A percentile compares a stretch with the other conserved stretches of the same genome.
Conservation (phyloP, 2,329 filamentous ascomycete genomes). For the Pseudopithomyces chartarum region DNA sequence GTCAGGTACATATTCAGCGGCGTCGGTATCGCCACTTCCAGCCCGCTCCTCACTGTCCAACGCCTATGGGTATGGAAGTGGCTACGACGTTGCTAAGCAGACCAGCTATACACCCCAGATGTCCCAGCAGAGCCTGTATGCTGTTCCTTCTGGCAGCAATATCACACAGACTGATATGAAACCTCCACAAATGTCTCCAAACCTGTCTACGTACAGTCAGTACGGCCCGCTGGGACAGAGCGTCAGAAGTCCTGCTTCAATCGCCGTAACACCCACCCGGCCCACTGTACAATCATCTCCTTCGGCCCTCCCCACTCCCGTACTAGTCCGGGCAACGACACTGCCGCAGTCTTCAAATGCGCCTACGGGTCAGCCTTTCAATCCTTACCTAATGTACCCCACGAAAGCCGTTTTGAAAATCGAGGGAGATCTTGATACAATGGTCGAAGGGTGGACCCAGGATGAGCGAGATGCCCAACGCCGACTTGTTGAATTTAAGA, state of each 20-base stretch:
- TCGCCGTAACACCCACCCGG: slow-evolving; percentile 40
- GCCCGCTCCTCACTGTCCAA: slow-evolving; percentile 43
- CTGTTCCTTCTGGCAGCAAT: slow-evolving; percentile 34
- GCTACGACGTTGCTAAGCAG: slow-evolving; percentile 46
- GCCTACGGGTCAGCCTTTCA: slow-evolving; percentile 58
- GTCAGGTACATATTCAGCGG: slow-evolving; percentile 38
- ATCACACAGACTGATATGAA: slow-evolving; percentile 37
- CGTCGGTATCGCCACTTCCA: slow-evolving; percentile 45
- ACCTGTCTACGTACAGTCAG: slow-evolving; percentile 41
- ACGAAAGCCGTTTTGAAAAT: slow-evolving; percentile 83
- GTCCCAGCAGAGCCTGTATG: slow-evolving; percentile 43
- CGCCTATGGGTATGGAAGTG: slow-evolving; percentile 41
- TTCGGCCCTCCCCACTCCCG: slow-evolving; percentile 56
- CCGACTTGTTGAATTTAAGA: slow-evolving; percentile 85
- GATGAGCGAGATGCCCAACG: slow-evolving; percentile 82
- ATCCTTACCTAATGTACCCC: slow-evolving; percentile 80
- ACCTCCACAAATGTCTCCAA: slow-evolving; percentile 42
- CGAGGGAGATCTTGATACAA: slow-evolving; percentile 79
- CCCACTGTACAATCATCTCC: slow-evolving; percentile 53
- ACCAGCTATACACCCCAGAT: slow-evolving; percentile 35
- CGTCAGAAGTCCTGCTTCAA: slow-evolving; percentile 50
- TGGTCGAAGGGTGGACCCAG: slow-evolving; percentile 81
- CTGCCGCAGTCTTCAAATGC: slow-evolving; percentile 59
- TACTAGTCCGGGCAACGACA: slow-evolving; percentile 70
- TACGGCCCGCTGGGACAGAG: slow-evolving; percentile 54